Evolutionary conservation across 306 rosid species (phyloP), one percentile per base, ranked within the genome.

Genomic region (Quercus ilex): DNA sequence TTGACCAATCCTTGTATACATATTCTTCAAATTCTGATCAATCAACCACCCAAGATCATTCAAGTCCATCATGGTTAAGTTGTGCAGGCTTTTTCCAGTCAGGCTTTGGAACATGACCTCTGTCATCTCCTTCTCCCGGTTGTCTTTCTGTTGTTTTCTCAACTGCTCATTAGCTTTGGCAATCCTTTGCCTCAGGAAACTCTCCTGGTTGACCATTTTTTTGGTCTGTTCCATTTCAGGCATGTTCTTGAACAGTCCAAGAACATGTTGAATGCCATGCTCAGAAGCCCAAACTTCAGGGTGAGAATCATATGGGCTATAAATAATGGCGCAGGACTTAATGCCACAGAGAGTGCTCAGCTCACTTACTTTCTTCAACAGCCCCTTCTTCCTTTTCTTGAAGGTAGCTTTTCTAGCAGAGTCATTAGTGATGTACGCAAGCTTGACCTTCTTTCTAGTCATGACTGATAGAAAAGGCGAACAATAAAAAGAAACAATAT

Each of bases 321-420:
- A 81, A 19, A 94, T 79, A 19, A 94, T 76, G 4, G 91, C 91
- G 12, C 96, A 92, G 0, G 92, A 91, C 1, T 85, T 79, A 53
- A 92, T 77, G 15, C 81, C 96, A 35, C 97, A 92, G 0, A 90
- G 89, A 12, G 88, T 86, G 19, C 77, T 83, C 4, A 94, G 83
- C 58, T 90, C 98, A 5, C 49, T 68, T 31, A 88, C 79, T 82
- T 86, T 92, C 78, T 93, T 93, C 41, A 88, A 8, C 2, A 93
- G 71, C 9, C 95, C 92, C 73, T 67, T 89, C 88, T 87, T 90
- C 82, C 90, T 85, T 86, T 90, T 90, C 88, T 85, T 87, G 71
- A 63, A 91, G 0, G 91, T 88, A 6, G 88, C 83, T 73, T 91
- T 93, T 53, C 94, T 83, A 26, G 91, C 83, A 0, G 86, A 53